Evolutionary conservation across 1,139 yeast genomes (phyloP).

Genomic region (Hanseniaspora gamundiae): DNA sequence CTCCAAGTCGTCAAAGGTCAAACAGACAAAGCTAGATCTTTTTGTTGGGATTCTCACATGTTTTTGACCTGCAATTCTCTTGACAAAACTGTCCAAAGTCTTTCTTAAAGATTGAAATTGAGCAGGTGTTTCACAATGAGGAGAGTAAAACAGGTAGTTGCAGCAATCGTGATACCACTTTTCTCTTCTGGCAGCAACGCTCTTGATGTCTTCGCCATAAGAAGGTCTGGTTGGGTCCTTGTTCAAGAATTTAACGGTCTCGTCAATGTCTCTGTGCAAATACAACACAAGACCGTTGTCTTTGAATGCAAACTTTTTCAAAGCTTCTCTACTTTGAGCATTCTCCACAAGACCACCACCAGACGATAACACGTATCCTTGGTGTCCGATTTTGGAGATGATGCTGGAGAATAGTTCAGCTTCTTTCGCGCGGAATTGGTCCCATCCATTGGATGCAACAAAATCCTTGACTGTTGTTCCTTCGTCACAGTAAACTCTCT

Average conservation of each 20-base stretch:
- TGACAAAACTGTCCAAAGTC: conserved; percentile 47
- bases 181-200: conserved; percentile 79
- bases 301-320: conserved; percentile 38
- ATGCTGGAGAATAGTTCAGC: conserved; percentile 43
- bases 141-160: conserved; percentile 64
- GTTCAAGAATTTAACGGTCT: conserved; percentile 61
- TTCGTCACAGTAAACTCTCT: conserved; percentile 32
- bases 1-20: conserved; percentile 48
- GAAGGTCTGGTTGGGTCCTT: conserved; percentile 84
- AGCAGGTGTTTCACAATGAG: conserved; percentile 46
- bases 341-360: conserved; percentile 96
- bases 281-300: conserved; percentile 66
- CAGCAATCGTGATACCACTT: conserved; percentile 72
- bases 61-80: conserved; percentile 51
- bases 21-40: conserved; percentile 61
- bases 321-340: conserved; percentile 47
- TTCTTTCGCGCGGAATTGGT: conserved; percentile 64
- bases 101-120: conserved; percentile 49
- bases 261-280: conserved; percentile 75
- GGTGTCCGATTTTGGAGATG: conserved; percentile 33
- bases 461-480: conserved; percentile 47
- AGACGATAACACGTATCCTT: conserved; percentile 68
- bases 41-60: conserved; percentile 33
- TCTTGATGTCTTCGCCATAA: conserved; percentile 60
- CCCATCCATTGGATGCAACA: conserved; percentile 74